Base-by-base conservation (phyloP, 2,329 filamentous ascomycete genomes). In the Neonectria sp. region DNA sequence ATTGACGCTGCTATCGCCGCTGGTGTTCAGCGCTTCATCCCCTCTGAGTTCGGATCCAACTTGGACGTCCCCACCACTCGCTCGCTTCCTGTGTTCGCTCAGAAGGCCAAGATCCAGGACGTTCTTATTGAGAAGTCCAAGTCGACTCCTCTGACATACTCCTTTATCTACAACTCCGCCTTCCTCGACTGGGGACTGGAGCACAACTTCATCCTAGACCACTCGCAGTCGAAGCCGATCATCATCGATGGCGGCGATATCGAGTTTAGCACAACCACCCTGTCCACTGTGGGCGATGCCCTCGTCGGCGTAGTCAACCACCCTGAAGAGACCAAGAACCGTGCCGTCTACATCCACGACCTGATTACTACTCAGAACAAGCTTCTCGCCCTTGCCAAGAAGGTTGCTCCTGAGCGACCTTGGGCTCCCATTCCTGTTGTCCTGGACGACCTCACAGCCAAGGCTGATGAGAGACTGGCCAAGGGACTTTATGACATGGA, bases 11-110 rank as follows among this genome's bases (percentile, higher is more conserved):
- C 89, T 35, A 80, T 89, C 31, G 84, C 84, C 4, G 88, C 89
- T 4, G 89, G 89, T 6, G 88, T 92, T 0, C 83, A 89, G 74
- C 85, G 89, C 13, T 90, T 91, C 80, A 78, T 92, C 35, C 89
- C 90, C 2, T 87, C 87, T 2, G 89, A 92, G 67, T 92, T 85
- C 55, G 83, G 82, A 37, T 73, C 75, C 49, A 77, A 84, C 79
- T 63, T 80, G 11, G 40, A 59, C 21, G 62, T 77, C 24, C 77
- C 78, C 8, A 75, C 83, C 59, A 71, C 78, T 53, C 69, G 80
- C 61, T 56, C 78, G 2, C 82, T 91, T 1, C 85, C 88, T 1
- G 74, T 89, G 1, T 90, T 89, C 65, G 77, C 75, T 2, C 77
- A 77, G 67, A 92, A 92, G 76, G 55, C 85, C 25, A 74, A 79